Base-by-base conservation (phyloP, 2,329 filamentous ascomycete species). In the Nemania diffusa region DNA sequence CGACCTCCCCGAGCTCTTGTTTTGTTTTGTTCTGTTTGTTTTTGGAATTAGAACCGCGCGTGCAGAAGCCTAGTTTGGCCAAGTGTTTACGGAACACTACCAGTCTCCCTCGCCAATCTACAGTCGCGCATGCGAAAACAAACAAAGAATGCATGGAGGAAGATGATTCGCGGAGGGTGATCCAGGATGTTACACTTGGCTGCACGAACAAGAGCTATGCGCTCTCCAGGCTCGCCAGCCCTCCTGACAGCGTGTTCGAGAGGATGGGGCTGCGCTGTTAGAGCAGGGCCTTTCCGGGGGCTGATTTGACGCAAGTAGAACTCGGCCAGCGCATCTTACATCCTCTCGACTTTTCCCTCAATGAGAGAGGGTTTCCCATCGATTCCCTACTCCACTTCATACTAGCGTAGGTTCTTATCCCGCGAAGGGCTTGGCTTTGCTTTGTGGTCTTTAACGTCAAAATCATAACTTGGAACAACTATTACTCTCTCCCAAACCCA, bases 281-380 rank as follows among this genome's bases (percentile, higher is more conserved):
- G 71, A 73, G 71, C 65, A 69, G 69, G 70, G 65, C 61, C 65
- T 70, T 69, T 69, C 69, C 67, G 74, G 71, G 72, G 72, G 70
- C 68, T 75, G 74, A 76, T 76, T 76, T 73, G 75, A 75, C 73
- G 72, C 73, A 73, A 70, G 73, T 72, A 70, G 73, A 76, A 73
- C 73, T 75, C 68, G 71, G 74, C 75, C 75, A 77, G 74, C 75
- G 74, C 75, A 77, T 76, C 74, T 72, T 69, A 72, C 65, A 69
- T 70, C 26, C 55, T 66, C 67, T 69, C 62, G 64, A 65, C 64
- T 58, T 57, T 57, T 61, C 57, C 40, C 57, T 67, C 57, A 64
- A 57, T 55, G 59, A 63, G 63, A 70, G 64, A 55, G 62, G 9
- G 11, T 40, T 67, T 72, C 71, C 60, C 62, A 53, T 63, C 24